phyloP scores from a whole-genome alignment of 306 rosid species.

The Castanea sativa region DNA sequence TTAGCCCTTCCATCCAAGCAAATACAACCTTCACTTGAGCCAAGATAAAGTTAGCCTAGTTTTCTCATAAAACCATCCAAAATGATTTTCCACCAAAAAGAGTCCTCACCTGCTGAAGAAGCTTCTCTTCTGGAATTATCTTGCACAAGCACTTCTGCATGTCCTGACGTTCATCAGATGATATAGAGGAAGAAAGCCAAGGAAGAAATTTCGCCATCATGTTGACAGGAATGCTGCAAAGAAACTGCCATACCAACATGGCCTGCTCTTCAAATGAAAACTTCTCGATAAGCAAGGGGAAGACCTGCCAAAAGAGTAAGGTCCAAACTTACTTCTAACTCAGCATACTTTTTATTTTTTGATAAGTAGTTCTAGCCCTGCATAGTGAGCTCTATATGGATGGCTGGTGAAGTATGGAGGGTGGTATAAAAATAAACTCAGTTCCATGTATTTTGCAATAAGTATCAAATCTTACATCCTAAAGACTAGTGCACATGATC shows the following conservation, averaged over 20 bases:
- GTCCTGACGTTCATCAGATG: slow-evolving; percentile 25
- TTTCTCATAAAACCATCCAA: slow-evolving; percentile 3
- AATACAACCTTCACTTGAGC: slow-evolving; percentile 25
- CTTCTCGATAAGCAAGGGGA: slow-evolving; percentile 33
- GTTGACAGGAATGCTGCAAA: slow-evolving; percentile 35
- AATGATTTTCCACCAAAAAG: neutral
- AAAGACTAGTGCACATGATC: neutral
- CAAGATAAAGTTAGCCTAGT: slow-evolving; percentile 8
- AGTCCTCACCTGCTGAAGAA: slow-evolving; percentile 25
- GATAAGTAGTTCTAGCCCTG: neutral
- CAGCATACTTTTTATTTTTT: neutral
- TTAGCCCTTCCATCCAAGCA: slow-evolving; percentile 29
- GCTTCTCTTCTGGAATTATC: slow-evolving; percentile 31
- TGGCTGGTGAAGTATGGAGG: neutral
- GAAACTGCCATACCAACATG: slow-evolving; percentile 31
- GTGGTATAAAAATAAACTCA: neutral
- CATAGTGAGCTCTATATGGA: neutral
- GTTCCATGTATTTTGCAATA: neutral
- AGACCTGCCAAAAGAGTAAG: slow-evolving; percentile 28
- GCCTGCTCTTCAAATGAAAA: slow-evolving; percentile 36
- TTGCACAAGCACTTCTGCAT: slow-evolving; percentile 23
- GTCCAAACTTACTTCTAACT: neutral
- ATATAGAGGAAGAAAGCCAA: slow-evolving; percentile 23
- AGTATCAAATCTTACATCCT: neutral
- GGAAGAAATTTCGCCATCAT: slow-evolving; percentile 35